These are phyloP conservation scores for Metschnikowia matae DNA, from an alignment of 805 yeast genomes.

Conservation along the genomic window DNA sequence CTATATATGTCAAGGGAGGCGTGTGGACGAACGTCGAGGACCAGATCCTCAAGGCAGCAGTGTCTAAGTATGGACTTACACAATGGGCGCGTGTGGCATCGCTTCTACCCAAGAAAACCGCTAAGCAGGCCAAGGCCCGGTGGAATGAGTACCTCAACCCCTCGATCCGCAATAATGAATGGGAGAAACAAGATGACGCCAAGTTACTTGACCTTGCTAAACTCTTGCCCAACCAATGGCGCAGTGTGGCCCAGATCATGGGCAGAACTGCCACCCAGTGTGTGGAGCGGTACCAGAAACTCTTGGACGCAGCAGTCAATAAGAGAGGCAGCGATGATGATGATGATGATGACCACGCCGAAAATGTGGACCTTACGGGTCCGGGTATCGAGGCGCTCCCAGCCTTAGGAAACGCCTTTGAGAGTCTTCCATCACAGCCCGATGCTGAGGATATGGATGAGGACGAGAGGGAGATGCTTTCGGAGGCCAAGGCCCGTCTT, in stretches of 20 bases:
- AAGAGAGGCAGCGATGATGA: slow-evolving; percentile 16
- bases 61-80: slow-evolving; percentile 86
- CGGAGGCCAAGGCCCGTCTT: slow-evolving; percentile 90
- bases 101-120: slow-evolving; percentile 75
- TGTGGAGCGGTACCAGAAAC: slow-evolving; percentile 74
- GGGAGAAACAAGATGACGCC: slow-evolving; percentile 77
- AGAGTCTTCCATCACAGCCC: slow-evolving; percentile 75
- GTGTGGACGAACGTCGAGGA: slow-evolving; percentile 86
- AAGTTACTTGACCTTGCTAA: slow-evolving; percentile 62
- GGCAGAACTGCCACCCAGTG: slow-evolving; percentile 86
- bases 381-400: slow-evolving; percentile 51
- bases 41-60: slow-evolving; percentile 84
- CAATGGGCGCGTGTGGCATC: slow-evolving; percentile 96
- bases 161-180: slow-evolving; percentile 53
- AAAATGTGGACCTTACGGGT: slow-evolving; percentile 37
- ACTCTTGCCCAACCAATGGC: slow-evolving; percentile 89
- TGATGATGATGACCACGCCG: slow-evolving; percentile 18
- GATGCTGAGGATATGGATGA: slow-evolving; percentile 78
- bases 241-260: slow-evolving; percentile 75
- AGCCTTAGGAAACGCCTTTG: slow-evolving; percentile 50
- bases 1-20: slow-evolving; percentile 78
- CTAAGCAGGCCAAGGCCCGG: slow-evolving; percentile 87
- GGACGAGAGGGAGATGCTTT: slow-evolving; percentile 85
- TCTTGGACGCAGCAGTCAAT: slow-evolving; percentile 49
- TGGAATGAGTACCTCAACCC: slow-evolving; percentile 92